A percentile compares a stretch with the other conserved stretches of the same genome.
These are phyloP conservation scores for Singerocomus rubriflavus DNA, from an alignment of 1,284 basidiomycete species.

Conservation along the genomic window DNA sequence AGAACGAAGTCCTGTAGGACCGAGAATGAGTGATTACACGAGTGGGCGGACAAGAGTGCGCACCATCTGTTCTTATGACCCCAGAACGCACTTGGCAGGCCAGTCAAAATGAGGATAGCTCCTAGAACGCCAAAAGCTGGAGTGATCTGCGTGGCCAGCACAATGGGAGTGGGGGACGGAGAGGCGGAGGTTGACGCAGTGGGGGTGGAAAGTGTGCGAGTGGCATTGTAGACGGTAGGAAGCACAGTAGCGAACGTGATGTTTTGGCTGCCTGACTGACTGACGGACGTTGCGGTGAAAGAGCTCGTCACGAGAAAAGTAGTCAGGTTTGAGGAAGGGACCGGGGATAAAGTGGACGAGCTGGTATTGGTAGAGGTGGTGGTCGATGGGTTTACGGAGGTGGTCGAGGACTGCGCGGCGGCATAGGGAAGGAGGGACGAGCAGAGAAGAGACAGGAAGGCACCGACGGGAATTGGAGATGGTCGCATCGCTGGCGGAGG, in stretches of 20 bases:
- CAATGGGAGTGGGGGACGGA: slow-evolving; percentile 50
- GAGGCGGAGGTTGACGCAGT: slow-evolving; percentile 45
- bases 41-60: slow-evolving; percentile 20
- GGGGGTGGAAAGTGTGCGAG: slow-evolving; percentile 42
- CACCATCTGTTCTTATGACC: slow-evolving; percentile 94
- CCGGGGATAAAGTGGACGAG: slow-evolving; percentile 3
- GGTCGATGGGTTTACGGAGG: slow-evolving; percentile 10
- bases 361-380: slow-evolving; percentile 8
- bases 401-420: slow-evolving; percentile 25
- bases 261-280: slow-evolving; percentile 45
- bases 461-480: slow-evolving; percentile 1
- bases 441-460: slow-evolving; percentile 23
- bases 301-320: slow-evolving; percentile 50
- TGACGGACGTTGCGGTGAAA: slow-evolving; percentile 46
- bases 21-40: slow-evolving; percentile 13
- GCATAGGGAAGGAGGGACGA: slow-evolving; percentile 22
- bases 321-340: slow-evolving; percentile 33
- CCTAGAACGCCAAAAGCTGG: slow-evolving; percentile 90
- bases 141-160: slow-evolving; percentile 75
- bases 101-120: slow-evolving; percentile 83
- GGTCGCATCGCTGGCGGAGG: slow-evolving; percentile 18
- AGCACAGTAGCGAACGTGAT: slow-evolving; percentile 50
- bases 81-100: slow-evolving; percentile 85
- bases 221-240: slow-evolving; percentile 59
- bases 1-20: slow-evolving; percentile 79